Base-by-base conservation (phyloP, 345 rosid genomes). In the Eucalyptus cloeziana region DNA sequence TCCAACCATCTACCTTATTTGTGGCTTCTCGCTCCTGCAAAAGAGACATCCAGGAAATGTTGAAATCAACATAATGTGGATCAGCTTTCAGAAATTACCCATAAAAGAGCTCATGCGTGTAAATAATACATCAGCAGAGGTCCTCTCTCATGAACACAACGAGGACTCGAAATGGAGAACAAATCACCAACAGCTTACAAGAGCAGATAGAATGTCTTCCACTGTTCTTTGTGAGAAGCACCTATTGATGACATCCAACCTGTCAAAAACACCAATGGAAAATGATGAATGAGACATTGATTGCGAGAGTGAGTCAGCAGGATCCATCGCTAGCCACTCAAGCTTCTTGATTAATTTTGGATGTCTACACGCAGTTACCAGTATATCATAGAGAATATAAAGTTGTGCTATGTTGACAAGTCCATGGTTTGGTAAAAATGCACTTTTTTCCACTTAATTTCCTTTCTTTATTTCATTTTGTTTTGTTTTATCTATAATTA, bases 141-240 rank as follows among this genome's bases (percentile, higher is more conserved):
- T 1, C 80, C 80, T 69, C 5, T 69, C 80, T 69, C 43, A 69
- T 31, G 43, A 69, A 16, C 80, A 69, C 44, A 31, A 33, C 37
- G 69, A 33, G 56, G 27, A 89, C 51, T 88, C 10, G 86, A 85
- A 27, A 69, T 33, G 33, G 83, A 31, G 62, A 85, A 49, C 40
- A 83, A 8, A 85, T 85, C 43, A 25, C 22, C 33, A 86, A 49
- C 45, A 88, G 91, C 99, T 93, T 94, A 97, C 99, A 87, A 96
- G 97, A 87, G 99, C 93, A 91, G 93, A 92, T 91, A 97, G 90
- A 88, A 97, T 97, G 30, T 94, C 97, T 91, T 97, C 97, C 54
- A 95, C 94, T 13, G 97, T 96, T 91, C 92, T 95, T 89, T 58
- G 90, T 50, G 96, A 96, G 92, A 96, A 97, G 91, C 99, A 96